A percentile compares a stretch with the other conserved stretches of the same genome.
phyloP scores from a whole-genome alignment of 2,329 filamentous ascomycete species.

The Pseudogymnoascus sp. region DNA sequence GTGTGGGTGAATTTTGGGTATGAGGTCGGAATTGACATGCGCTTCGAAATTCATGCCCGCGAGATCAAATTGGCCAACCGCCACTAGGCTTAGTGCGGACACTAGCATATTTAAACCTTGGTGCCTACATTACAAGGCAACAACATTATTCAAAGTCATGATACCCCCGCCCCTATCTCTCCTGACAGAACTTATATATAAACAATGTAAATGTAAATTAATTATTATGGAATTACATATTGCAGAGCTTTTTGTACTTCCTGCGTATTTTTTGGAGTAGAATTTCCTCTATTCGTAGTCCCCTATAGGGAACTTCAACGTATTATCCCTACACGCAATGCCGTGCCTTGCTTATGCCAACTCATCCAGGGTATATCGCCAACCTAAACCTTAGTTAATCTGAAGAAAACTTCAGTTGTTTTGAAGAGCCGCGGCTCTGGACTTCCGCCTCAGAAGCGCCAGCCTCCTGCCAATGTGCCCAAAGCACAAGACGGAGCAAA shows the following conservation, averaged over 20 bases:
- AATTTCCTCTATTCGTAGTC: not conserved
- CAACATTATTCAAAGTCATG: not conserved
- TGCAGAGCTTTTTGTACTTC: not conserved
- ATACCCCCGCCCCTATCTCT: not conserved
- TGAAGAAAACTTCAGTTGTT: not conserved
- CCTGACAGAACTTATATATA: not conserved
- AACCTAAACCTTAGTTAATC: not conserved
- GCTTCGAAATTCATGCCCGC: constrained; percentile 8
- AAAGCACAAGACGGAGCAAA: constrained; percentile 92
- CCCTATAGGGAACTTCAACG: not conserved
- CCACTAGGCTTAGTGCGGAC: constrained; percentile 6
- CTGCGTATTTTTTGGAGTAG: not conserved
- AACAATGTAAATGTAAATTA: constrained; percentile 8
- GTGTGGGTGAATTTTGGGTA: not conserved
- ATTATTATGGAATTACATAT: constrained; percentile 5
- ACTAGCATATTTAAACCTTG: not conserved
- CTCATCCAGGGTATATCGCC: constrained; percentile 6
- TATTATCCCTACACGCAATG: not conserved
- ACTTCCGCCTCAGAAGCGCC: constrained; percentile 38
- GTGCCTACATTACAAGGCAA: not conserved
- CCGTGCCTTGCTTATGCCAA: not conserved
- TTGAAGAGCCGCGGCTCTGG: not conserved
- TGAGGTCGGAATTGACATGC: constrained; percentile 5
- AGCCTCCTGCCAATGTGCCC: constrained; percentile 86
- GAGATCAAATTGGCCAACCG: constrained; percentile 8